Evolutionary conservation across 2,329 filamentous ascomycete species (phyloP), one percentile per base, ranked within the genome.

Genomic region (Aspergillus sclerotialis): DNA sequence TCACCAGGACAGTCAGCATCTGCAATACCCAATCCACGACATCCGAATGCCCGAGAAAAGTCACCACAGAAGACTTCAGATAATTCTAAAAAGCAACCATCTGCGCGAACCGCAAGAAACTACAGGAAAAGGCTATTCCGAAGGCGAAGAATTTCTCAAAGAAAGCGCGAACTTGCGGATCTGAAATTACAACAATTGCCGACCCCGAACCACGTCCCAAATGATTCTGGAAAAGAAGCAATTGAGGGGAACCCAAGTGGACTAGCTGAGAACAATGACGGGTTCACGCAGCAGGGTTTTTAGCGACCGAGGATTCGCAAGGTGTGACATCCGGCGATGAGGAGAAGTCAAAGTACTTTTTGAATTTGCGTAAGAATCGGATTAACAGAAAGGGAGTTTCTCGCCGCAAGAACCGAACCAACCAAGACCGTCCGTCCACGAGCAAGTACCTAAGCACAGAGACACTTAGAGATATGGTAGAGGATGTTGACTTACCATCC

Each of bases 221-320:
- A 23, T 23, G 19, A 10, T n/a, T 7, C 23, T 21, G 13, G 24
- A 5, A 37, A 37, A 14, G 18, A 36, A 23, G 7, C 25, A 29
- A 25, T n/a, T 9, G 19, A 7, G 7, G 12, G 30, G n/a, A 11
- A 8, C 21, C n/a, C n/a, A n/a, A n/a, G n/a, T n/a, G n/a, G n/a
- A n/a, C n/a, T n/a, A n/a, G n/a, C n/a, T n/a, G n/a, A n/a, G n/a
- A n/a, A n/a, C n/a, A n/a, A n/a, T n/a, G n/a, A n/a, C n/a, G n/a
- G n/a, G n/a, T n/a, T n/a, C n/a, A n/a, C n/a, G n/a, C n/a, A n/a
- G n/a, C n/a, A 38, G 55, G 56, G 50, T 64, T 63, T 64, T 61
- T 51, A 47, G 43, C 31, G 15, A 39, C 61, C 61, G 40, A 54
- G 60, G 61, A 64, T 61, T 61, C 52, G 49, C 52, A 47, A 46